Evolutionary conservation across 768 basidiomycete species (phyloP).

Genomic region (Zangia roseola): DNA sequence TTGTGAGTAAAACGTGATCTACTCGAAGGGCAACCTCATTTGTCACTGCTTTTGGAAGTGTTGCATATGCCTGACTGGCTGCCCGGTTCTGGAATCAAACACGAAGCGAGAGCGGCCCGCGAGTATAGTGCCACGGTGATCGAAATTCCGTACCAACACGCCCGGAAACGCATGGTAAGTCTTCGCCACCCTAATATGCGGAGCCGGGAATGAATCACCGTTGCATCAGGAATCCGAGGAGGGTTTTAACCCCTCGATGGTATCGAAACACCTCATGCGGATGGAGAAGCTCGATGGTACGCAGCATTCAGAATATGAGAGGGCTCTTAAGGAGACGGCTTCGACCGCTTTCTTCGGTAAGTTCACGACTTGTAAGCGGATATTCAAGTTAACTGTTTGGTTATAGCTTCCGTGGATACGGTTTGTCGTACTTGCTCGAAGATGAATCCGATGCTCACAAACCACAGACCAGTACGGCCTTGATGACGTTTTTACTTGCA

Average conservation of each 20-base stretch:
- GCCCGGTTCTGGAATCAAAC: slow-evolving; percentile 17
- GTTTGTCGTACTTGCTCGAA: slow-evolving; percentile 1
- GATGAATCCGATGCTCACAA: neutral
- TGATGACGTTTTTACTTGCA: slow-evolving; percentile 6
- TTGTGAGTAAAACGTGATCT: slow-evolving; percentile 2
- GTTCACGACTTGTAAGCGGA: neutral
- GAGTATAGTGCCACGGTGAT: slow-evolving; percentile 9
- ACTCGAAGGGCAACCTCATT: neutral
- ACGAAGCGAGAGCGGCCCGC: slow-evolving; percentile 6
- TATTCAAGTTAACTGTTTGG: neutral
- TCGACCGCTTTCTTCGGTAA: slow-evolving; percentile 17
- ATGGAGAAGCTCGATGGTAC: slow-evolving; percentile 9
- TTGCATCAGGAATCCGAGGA: slow-evolving; percentile 7
- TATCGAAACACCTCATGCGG: slow-evolving; percentile 11
- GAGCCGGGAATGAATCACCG: neutral
- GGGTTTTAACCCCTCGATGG: slow-evolving; percentile 8
- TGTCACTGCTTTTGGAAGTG: slow-evolving; percentile 12
- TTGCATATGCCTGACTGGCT: slow-evolving; percentile 28
- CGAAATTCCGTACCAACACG: slow-evolving; percentile 17
- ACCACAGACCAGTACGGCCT: neutral
- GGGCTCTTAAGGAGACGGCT: slow-evolving; percentile 15
- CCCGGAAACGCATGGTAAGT: slow-evolving; percentile 8
- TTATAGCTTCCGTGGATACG: slow-evolving; percentile 13
- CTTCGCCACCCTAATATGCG: neutral
- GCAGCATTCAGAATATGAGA: slow-evolving; percentile 8